Evolutionary conservation across 1,284 basidiomycete species (phyloP).

Genomic region (Boletus semigastroideus): DNA sequence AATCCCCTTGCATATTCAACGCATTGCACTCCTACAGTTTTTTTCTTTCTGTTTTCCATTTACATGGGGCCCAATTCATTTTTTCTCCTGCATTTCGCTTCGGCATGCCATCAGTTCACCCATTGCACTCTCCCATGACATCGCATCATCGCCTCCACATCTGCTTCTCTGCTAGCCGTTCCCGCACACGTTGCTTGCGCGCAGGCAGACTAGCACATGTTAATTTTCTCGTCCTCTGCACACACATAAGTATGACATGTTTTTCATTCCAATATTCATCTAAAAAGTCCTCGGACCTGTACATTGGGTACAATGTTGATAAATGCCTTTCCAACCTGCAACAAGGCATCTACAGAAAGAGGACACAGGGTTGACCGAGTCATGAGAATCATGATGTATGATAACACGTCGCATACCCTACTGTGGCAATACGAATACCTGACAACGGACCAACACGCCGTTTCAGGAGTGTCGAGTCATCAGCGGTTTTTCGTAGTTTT

Average conservation of each 20-base stretch:
- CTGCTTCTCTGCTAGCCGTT: slow-evolving; percentile 9
- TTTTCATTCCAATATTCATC: slow-evolving; percentile 8
- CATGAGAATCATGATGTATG: not conserved
- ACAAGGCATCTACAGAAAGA: not conserved
- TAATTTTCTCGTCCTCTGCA: slow-evolving; percentile 16
- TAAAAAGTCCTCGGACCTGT: slow-evolving; percentile 2
- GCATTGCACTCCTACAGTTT: slow-evolving; percentile 13
- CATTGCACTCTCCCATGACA: slow-evolving; percentile 20
- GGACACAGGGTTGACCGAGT: not conserved
- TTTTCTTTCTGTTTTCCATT: slow-evolving; percentile 10
- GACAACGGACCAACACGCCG: slow-evolving; percentile 2
- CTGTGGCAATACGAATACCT: slow-evolving; percentile 7
- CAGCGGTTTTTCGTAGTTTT: slow-evolving; percentile 19
- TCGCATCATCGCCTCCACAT: slow-evolving; percentile 13
- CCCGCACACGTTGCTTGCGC: slow-evolving; percentile 16
- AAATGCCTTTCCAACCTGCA: not conserved
- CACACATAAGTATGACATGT: slow-evolving; percentile 22
- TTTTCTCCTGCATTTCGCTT: slow-evolving; percentile 19
- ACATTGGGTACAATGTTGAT: not conserved
- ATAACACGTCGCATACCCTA: not conserved
- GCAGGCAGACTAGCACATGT: slow-evolving; percentile 11
- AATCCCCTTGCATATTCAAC: slow-evolving; percentile 25
- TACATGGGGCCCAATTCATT: slow-evolving; percentile 16
- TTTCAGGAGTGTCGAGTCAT: slow-evolving; percentile 10
- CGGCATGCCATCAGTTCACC: slow-evolving; percentile 26